These are phyloP conservation scores for Crotalaria pallida DNA, from an alignment of 306 rosid genomes.

Conservation along the genomic window DNA sequence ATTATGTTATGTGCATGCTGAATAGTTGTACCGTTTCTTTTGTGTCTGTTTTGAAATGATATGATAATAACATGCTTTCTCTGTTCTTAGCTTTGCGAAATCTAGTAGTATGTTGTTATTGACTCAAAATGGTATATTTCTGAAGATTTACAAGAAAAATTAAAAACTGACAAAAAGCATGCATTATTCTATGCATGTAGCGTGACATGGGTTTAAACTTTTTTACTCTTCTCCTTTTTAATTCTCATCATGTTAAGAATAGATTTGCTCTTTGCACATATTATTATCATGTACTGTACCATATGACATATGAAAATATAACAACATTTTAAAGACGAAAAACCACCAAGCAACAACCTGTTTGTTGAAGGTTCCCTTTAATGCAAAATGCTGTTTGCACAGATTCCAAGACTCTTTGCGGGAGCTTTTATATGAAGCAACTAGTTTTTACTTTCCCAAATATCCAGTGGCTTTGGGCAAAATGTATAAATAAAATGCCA, in stretches of 20 bases:
- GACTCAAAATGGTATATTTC: background rate
- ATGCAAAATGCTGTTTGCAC: background rate
- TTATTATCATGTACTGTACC: background rate
- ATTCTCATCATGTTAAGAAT: background rate
- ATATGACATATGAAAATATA: background rate
- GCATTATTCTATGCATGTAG: background rate
- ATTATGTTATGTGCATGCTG: background rate
- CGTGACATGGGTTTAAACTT: background rate
- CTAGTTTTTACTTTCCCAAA: background rate
- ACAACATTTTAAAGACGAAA: background rate
- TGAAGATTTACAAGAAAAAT: background rate
- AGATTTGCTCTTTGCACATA: slow-evolving; percentile 1
- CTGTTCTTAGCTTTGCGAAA: background rate
- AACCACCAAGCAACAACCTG: background rate
- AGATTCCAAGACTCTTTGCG: background rate
- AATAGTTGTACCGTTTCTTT: background rate
- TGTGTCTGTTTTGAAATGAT: background rate
- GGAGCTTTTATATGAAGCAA: slow-evolving; percentile 4
- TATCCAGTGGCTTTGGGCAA: background rate
- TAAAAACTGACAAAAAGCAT: background rate
- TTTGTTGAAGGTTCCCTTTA: background rate
- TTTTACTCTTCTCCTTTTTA: background rate
- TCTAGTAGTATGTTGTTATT: background rate
- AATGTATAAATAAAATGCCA: background rate
- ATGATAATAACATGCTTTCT: background rate